These are phyloP conservation scores for Naganishia antarctica DNA, from an alignment of 768 basidiomycete species.

Conservation along the genomic window DNA sequence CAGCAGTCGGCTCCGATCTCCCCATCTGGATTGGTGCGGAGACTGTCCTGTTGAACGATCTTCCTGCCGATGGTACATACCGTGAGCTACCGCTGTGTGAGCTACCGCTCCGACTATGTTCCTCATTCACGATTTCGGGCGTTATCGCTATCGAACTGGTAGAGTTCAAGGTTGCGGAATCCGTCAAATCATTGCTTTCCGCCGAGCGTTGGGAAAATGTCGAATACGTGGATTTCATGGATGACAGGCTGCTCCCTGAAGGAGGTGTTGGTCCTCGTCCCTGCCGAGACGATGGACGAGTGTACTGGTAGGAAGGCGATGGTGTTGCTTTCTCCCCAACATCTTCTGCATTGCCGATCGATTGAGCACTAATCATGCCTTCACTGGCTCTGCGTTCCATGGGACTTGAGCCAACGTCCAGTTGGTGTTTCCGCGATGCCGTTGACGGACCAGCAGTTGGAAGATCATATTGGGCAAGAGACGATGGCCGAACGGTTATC, in stretches of 20 bases:
- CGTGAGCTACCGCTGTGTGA: slow-evolving; percentile 8
- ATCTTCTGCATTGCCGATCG: not conserved
- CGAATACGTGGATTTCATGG: slow-evolving; percentile 9
- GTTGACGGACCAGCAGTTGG: not conserved
- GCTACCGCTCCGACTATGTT: not conserved
- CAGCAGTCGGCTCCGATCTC: not conserved
- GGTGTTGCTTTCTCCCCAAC: not conserved
- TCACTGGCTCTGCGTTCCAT: slow-evolving; percentile 21
- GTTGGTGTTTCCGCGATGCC: not conserved
- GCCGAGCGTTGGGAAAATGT: slow-evolving; percentile 1
- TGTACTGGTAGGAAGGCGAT: slow-evolving; percentile 3
- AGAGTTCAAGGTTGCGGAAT: slow-evolving; percentile 10
- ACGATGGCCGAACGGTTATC: not conserved
- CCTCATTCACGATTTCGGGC: not conserved
- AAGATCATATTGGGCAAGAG: slow-evolving; percentile 10
- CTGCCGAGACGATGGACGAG: not conserved
- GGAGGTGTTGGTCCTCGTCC: slow-evolving; percentile 10
- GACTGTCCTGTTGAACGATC: slow-evolving; percentile 10
- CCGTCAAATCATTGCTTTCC: slow-evolving; percentile 5
- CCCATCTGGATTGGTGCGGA: slow-evolving; percentile 13
- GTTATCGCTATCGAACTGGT: slow-evolving; percentile 10
- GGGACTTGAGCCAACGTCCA: not conserved
- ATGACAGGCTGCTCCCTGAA: slow-evolving; percentile 12
- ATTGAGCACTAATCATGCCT: slow-evolving; percentile 5
- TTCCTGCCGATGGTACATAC: slow-evolving; percentile 9